Base-by-base conservation (phyloP, 2,329 filamentous ascomycete species). In the Fusarium torreyae region DNA sequence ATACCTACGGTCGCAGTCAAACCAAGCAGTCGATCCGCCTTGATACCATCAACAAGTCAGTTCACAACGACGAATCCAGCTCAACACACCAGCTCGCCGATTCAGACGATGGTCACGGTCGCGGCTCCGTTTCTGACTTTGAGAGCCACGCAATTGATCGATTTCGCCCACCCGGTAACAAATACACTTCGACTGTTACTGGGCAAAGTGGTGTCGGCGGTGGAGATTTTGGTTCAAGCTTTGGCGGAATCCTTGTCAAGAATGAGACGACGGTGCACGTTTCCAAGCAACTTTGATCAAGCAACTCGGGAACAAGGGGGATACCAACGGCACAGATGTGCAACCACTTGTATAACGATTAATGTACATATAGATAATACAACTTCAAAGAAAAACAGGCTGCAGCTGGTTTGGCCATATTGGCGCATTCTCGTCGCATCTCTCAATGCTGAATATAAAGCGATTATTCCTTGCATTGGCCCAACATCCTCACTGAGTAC, bases 181-280 rank as follows among this genome's bases (percentile, higher is more conserved):
- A 66, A 7, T 65, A 66, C 15, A 54, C 56, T 6, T 63, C 69
- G 4, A 71, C 58, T 1, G 56, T 69, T 2, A 71, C 69, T 6
- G 72, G 67, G 1, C 55, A 66, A 13, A 46, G 51, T 9, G 36
- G 26, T 10, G 20, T 18, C 38, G 31, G 38, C 7, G 38, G 45
- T 5, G 59, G 59, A 26, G 45, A 66, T 0, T 57, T 52, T 1
- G 26, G 48, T 2, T 14, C 60, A 2, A 48, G 26, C 18, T 58
- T 67, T 44, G 66, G 58, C 7, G 72, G 72, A 0, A 74, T 74
- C 33, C 57, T 71, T 26, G 72, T 74, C 6, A 75, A 71, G 54
- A 74, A 74, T 17, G 71, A 74, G 46, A 74, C 71, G 3, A 61
- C 53, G 2, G 60, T 74, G 11, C 61, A 60, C 1, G 36, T 58